These are phyloP conservation scores for Immersiella caudata DNA, from an alignment of 495 filamentous ascomycete species.

Conservation along the genomic window DNA sequence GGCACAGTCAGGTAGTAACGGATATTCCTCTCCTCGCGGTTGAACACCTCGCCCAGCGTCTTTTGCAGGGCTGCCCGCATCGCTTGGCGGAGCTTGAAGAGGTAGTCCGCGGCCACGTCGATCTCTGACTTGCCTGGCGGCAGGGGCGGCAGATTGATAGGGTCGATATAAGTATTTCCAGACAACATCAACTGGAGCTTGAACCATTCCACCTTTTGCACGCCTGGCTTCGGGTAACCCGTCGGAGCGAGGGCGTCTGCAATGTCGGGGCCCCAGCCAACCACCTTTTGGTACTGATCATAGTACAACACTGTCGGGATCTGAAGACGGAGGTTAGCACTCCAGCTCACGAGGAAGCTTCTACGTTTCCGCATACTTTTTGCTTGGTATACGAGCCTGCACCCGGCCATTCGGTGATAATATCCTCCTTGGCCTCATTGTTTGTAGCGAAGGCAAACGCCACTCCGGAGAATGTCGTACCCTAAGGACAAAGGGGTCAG, in stretches of 20 bases:
- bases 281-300: constrained; percentile 75
- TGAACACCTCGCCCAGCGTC: constrained; percentile 77
- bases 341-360: not conserved
- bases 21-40: constrained; percentile 74
- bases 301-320: constrained; percentile 77
- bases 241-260: constrained; percentile 74
- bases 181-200: constrained; percentile 78
- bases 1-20: constrained; percentile 74
- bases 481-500: constrained; percentile 49
- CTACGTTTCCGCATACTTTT: constrained; percentile 53
- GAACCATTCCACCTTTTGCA: constrained; percentile 81
- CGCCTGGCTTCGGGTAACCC: constrained; percentile 73
- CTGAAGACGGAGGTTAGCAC: constrained; percentile 38
- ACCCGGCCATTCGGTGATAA: constrained; percentile 77
- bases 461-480: constrained; percentile 75
- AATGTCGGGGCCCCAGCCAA: constrained; percentile 77
- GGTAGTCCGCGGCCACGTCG: constrained; percentile 75
- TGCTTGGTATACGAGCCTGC: constrained; percentile 76
- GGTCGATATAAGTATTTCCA: constrained; percentile 78
- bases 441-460: constrained; percentile 77
- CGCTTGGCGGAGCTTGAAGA: constrained; percentile 74
- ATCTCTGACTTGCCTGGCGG: constrained; percentile 77
- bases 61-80: constrained; percentile 74
- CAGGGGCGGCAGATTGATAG: constrained; percentile 75
- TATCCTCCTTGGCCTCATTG: constrained; percentile 77